phyloP scores from a whole-genome alignment of 108 stramenopile species.

The Craspedostauros australis region DNA sequence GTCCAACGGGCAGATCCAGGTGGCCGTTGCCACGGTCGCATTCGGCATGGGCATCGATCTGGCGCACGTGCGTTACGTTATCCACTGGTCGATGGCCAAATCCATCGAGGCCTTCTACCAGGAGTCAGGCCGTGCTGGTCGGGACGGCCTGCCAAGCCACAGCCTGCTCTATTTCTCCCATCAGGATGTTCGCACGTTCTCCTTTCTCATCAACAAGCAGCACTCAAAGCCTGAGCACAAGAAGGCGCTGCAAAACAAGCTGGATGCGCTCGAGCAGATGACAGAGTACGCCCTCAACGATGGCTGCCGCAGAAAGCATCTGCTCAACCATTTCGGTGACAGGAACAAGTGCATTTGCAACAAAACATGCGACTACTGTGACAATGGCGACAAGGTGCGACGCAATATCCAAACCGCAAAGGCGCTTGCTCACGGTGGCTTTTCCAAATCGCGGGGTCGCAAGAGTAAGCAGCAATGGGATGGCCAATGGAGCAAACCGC shows the following conservation, averaged over 20 bases:
- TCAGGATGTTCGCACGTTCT: constrained; percentile 66
- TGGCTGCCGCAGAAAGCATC: constrained; percentile 57
- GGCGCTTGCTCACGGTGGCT: not conserved
- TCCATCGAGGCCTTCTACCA: constrained; percentile 86
- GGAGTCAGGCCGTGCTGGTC: constrained; percentile 83
- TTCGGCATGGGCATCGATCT: constrained; percentile 93
- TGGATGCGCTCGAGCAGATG: constrained; percentile 62
- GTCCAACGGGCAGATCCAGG: constrained; percentile 43
- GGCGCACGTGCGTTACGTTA: constrained; percentile 79
- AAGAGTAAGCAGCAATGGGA: constrained; percentile 24
- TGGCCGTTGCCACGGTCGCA: constrained; percentile 73
- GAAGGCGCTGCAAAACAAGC: constrained; percentile 17
- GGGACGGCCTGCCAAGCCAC: constrained; percentile 70
- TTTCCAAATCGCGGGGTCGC: not conserved
- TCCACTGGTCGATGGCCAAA: constrained; percentile 86
- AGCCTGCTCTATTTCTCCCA: constrained; percentile 79
- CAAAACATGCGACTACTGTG: constrained; percentile 75
- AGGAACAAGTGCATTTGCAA: constrained; percentile 39
- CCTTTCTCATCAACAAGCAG: constrained; percentile 49
- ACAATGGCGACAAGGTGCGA: constrained; percentile 45
- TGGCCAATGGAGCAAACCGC: constrained; percentile 38
- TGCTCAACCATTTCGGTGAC: constrained; percentile 76
- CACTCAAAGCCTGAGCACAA: constrained; percentile 19
- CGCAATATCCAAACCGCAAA: constrained; percentile 23
- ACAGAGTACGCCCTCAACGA: constrained; percentile 55